Evolutionary conservation across 169 alveolate species (phyloP), one percentile per base, ranked within the genome.

Genomic region (Plasmodium vivax): DNA sequence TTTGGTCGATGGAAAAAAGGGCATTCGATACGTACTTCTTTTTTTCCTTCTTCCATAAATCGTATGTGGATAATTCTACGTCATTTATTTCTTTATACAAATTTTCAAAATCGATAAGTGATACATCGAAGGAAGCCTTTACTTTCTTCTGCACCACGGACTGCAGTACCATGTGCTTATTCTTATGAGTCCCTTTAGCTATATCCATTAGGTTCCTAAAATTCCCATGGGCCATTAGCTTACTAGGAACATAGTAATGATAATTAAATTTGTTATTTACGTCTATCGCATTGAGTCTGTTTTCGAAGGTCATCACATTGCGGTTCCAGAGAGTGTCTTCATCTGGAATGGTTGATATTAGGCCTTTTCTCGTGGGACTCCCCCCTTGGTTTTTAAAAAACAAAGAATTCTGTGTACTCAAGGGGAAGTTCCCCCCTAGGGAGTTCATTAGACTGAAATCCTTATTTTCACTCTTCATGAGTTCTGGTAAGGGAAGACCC

Each of bases 31-130:
- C 58, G 80, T 88, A 88, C 32, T 88, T 88, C 73, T 88, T 88
- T 68, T 88, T 88, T 88, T 88, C 94, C 34, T 88, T 88, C 36
- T 88, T 88, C 94, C 94, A 88, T 88, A 88, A 88, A 88, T 88
- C 94, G 38, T 88, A 88, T 8, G 71, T 81, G 41, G 94, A 88
- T 81, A 80, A 58, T 88, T 88, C 94, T 38, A 88, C 51, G 54
- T 88, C 90, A 88, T 79, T 88, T 45, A 79, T 81, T 68, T 88
- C 94, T 38, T 62, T 68, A 51, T 88, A 80, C n/a, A 88, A 27
- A 79, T 88, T 88, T 79, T 88, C 94, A 56, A 88, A 88, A 88
- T 88, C 90, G 23, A 88, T 88, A 62, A 56, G 30, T 41, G 94
- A 38, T 27, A 88, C 51, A 62, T 88, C 84, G 82, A 88, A 88